A percentile compares a stretch with the other conserved stretches of the same genome.
phyloP scores from a whole-genome alignment of 306 rosid species.

The Calophaca sinica region DNA sequence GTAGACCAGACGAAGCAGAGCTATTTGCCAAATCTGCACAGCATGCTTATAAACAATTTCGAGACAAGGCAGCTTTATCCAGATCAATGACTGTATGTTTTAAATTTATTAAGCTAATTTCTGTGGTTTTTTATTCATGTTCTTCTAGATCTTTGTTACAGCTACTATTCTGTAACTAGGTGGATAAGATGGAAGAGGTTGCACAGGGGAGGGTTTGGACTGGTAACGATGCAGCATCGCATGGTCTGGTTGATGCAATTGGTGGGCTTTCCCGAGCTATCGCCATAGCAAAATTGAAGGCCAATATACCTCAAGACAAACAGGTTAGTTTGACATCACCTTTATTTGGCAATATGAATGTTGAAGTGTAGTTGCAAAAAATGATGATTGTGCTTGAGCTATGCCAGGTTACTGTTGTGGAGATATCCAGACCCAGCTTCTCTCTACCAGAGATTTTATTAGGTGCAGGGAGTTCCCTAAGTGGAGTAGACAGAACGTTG shows the following conservation, averaged over 20 bases:
- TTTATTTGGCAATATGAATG: conserved; percentile 27
- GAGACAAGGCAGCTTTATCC: conserved; percentile 92
- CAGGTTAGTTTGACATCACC: conserved; percentile 54
- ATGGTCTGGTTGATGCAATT: conserved; percentile 87
- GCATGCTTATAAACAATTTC: conserved; percentile 77
- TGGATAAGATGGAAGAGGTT: conserved; percentile 86
- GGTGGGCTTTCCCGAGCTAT: conserved; percentile 95
- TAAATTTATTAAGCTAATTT: conserved; percentile 13
- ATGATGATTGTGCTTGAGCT: conserved; percentile 37
- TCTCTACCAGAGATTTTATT: conserved; percentile 71
- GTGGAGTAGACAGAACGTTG: conserved; percentile 70
- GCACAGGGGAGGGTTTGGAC: conserved; percentile 99
- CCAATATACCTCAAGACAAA: conserved; percentile 83
- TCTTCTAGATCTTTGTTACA: conserved; percentile 28
- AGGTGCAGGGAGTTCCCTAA: conserved; percentile 64
- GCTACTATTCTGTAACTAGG: conserved; percentile 55
- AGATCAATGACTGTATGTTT: conserved; percentile 84
- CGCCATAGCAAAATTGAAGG: conserved; percentile 89
- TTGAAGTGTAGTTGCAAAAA: conserved; percentile 34
- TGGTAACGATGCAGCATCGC: conserved; percentile 81
- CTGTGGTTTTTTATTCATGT: conserved; percentile 1
- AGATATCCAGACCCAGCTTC: conserved; percentile 73
- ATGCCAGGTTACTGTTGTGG: conserved; percentile 81
- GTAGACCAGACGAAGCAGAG: conserved; percentile 92
- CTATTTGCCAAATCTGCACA: conserved; percentile 82